phyloP scores from a whole-genome alignment of 2,329 filamentous ascomycete genomes.

The Neonectria coccinea region DNA sequence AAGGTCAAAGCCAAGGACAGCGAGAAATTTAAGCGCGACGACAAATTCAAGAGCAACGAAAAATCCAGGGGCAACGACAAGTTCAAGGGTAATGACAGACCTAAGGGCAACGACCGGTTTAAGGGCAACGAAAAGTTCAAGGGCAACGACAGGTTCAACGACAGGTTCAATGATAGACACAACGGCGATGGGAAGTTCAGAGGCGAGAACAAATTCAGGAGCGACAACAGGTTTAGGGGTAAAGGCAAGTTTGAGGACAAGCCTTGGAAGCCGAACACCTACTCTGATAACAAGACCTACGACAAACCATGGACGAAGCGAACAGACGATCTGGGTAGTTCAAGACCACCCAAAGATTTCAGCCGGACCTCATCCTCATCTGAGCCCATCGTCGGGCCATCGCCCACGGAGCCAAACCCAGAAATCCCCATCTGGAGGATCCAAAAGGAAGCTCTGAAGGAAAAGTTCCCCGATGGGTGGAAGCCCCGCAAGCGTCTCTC shows the following conservation, averaged over 20 bases:
- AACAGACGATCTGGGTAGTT: not conserved
- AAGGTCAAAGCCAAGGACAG: not conserved
- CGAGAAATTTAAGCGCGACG: not conserved
- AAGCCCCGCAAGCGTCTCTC: conserved; percentile 86
- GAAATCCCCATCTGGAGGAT: conserved; percentile 72
- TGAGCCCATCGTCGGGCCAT: conserved; percentile 31
- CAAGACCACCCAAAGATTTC: not conserved
- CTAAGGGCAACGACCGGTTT: not conserved
- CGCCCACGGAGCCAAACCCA: conserved; percentile 29
- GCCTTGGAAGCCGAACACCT: conserved; percentile 6
- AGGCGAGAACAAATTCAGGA: not conserved
- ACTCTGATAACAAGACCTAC: not conserved
- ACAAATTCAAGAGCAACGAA: not conserved
- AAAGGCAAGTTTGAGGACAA: conserved; percentile 11
- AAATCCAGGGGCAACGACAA: not conserved
- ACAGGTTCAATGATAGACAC: conserved; percentile 1
- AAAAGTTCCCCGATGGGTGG: conserved; percentile 88
- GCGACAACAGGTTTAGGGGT: not conserved
- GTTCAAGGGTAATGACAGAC: not conserved
- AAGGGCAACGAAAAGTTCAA: not conserved
- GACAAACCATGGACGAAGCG: conserved; percentile 10
- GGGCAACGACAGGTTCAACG: not conserved
- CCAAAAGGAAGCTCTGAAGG: conserved; percentile 79
- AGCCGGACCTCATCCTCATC: not conserved
- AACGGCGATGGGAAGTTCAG: not conserved